Conservation (phyloP, 768 basidiomycete species). For the Tricholoma sp. region DNA sequence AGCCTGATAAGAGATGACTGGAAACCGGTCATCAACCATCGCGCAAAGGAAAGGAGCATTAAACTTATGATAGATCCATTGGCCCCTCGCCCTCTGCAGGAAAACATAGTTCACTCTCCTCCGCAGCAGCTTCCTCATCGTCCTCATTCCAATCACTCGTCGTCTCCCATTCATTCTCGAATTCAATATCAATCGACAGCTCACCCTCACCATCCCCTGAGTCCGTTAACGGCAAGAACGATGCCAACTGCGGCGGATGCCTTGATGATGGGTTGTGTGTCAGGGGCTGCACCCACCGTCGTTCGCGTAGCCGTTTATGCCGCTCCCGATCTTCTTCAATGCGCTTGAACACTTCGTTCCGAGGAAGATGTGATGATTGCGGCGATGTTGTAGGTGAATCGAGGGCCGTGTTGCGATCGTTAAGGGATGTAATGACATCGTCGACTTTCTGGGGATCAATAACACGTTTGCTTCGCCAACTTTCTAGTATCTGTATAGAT, state of each 20-base stretch:
- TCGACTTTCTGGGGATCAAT: conserved; percentile 78
- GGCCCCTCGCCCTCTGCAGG: conserved; percentile 40
- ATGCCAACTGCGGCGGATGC: conserved; percentile 43
- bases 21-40: too few species aligned
- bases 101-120: conserved; percentile 71
- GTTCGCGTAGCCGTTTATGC: conserved; percentile 86
- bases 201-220: conserved; percentile 52
- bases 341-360: conserved; percentile 72
- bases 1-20: too few species aligned
- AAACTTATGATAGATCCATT: conserved; percentile 34
- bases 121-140: conserved; percentile 68
- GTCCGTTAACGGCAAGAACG: conserved; percentile 55
- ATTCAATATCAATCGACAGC: conserved; percentile 71
- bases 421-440: conserved; percentile 53
- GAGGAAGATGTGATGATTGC: conserved; percentile 39
- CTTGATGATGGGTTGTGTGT: conserved; percentile 44
- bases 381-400: conserved; percentile 19
- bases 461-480: conserved; percentile 81
- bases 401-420: conserved; percentile 31
- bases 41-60: too few species aligned
- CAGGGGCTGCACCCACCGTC: conserved; percentile 85
- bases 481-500: conserved; percentile 72
- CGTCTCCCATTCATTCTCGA: conserved; percentile 87
- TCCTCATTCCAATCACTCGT: conserved; percentile 91
- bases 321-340: conserved; percentile 92